A percentile compares a stretch with the other conserved stretches of the same genome.
Evolutionary conservation across 2,329 filamentous ascomycete genomes (phyloP).

Genomic region (Moelleriella libera): DNA sequence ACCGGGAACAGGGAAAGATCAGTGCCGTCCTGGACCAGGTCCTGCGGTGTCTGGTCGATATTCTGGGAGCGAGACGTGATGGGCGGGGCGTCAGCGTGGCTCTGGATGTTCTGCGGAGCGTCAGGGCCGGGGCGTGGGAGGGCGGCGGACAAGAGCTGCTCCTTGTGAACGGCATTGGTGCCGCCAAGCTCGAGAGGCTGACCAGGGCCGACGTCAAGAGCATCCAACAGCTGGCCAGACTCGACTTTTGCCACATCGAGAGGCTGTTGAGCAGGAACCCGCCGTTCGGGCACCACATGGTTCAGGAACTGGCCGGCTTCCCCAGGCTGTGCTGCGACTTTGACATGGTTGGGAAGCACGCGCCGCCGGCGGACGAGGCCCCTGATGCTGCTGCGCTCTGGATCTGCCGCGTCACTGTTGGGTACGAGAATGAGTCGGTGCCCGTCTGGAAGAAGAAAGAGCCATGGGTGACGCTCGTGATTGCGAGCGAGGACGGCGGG

Average conservation of each 20-base stretch:
- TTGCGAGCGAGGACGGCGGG: constrained; percentile 36
- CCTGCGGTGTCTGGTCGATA: constrained; percentile 22
- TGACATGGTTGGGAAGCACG: constrained; percentile 14
- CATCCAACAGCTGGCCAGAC: constrained; percentile 53
- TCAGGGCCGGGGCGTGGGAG: constrained; percentile 71
- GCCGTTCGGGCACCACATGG: constrained; percentile 62
- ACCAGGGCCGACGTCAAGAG: constrained; percentile 54
- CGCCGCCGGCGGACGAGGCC: neutral
- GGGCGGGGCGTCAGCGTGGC: constrained; percentile 52
- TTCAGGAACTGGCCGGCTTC: constrained; percentile 53
- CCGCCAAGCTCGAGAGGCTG: constrained; percentile 62
- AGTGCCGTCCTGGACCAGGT: constrained; percentile 17
- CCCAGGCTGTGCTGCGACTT: constrained; percentile 38
- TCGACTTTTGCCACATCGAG: constrained; percentile 63
- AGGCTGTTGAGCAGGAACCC: constrained; percentile 64
- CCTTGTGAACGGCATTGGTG: constrained; percentile 68
- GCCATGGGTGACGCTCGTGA: constrained; percentile 60
- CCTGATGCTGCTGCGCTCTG: constrained; percentile 7
- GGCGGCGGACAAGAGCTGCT: constrained; percentile 66
- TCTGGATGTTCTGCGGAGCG: constrained; percentile 63
- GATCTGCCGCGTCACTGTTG: constrained; percentile 50
- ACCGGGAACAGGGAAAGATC: constrained; percentile 16
- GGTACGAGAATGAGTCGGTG: constrained; percentile 52
- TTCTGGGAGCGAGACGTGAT: constrained; percentile 33
- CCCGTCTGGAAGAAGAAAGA: constrained; percentile 48